Conservation (phyloP, 371 early-diverging fungal species). For the Mortierella sp. region DNA sequence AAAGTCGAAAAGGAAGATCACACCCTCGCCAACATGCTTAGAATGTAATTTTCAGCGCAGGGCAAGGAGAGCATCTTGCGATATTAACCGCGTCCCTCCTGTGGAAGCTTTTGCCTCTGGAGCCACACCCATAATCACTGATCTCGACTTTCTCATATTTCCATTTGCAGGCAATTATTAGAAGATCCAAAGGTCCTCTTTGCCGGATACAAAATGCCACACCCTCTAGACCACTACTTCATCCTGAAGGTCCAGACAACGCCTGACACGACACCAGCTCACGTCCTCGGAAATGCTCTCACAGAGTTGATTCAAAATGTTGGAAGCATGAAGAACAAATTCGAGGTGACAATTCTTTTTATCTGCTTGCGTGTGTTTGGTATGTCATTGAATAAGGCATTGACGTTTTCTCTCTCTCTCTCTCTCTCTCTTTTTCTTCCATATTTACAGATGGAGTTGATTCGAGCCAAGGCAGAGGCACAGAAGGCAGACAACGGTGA, state of each 20-base stretch:
- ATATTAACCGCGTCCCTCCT: no score
- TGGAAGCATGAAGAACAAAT: constrained; percentile 85
- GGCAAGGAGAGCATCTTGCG: neutral
- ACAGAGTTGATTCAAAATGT: constrained; percentile 85
- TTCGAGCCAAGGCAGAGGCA: constrained; percentile 48
- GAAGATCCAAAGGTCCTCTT: constrained; percentile 95
- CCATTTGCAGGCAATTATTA: constrained; percentile 80
- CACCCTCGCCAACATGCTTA: constrained; percentile 94
- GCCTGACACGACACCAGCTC: constrained; percentile 85
- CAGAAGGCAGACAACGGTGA: constrained; percentile 49
- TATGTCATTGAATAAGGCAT: neutral
- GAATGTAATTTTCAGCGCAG: constrained; percentile 72
- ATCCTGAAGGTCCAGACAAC: constrained; percentile 94
- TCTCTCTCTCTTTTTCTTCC: neutral
- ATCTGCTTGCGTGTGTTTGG: neutral
- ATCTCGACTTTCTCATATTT: neutral
- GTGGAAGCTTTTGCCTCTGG: no score
- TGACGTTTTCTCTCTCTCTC: neutral
- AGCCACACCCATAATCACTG: no score
- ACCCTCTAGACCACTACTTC: constrained; percentile 96
- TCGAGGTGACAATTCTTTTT: constrained; percentile 64
- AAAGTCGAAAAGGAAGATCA: constrained; percentile 97
- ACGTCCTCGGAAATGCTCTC: constrained; percentile 84
- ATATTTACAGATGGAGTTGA: constrained; percentile 49
- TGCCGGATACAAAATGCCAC: constrained; percentile 98